phyloP scores from a whole-genome alignment of 2,329 filamentous ascomycete genomes.

The Exophiala bonariae region DNA sequence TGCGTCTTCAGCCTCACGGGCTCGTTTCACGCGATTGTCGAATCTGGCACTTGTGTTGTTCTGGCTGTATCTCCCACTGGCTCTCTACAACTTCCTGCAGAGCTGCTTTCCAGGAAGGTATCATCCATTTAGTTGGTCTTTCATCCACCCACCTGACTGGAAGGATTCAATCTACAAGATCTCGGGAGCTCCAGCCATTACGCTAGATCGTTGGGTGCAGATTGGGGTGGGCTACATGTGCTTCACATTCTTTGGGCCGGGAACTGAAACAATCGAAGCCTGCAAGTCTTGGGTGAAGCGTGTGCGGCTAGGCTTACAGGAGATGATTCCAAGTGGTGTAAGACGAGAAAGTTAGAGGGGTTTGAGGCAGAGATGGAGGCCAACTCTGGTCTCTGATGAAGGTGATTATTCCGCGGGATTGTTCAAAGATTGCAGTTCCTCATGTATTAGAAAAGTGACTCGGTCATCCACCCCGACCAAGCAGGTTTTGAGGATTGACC shows the following conservation, averaged over 20 bases:
- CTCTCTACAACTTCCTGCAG: constrained; percentile 50
- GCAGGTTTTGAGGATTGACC: too few relatives aligned
- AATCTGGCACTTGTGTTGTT: constrained; percentile 55
- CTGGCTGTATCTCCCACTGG: constrained; percentile 54
- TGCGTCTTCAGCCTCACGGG: constrained; percentile 37
- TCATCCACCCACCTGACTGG: constrained; percentile 55
- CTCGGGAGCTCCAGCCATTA: constrained; percentile 45
- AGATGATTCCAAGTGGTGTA: too few relatives aligned
- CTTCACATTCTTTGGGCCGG: constrained; percentile 67
- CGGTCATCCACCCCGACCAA: too few relatives aligned
- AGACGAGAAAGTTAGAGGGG: too few relatives aligned
- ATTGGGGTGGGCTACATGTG: constrained; percentile 54
- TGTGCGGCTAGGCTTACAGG: too few relatives aligned
- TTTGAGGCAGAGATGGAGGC: too few relatives aligned
- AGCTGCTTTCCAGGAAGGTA: constrained; percentile 40
- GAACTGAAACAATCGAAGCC: constrained; percentile 58
- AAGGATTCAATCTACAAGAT: constrained; percentile 40
- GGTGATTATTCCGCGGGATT: too few relatives aligned
- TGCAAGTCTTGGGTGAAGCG: constrained; percentile 47
- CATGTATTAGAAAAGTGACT: too few relatives aligned
- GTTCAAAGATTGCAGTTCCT: too few relatives aligned
- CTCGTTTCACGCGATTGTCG: constrained; percentile 34
- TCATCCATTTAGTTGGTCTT: constrained; percentile 53
- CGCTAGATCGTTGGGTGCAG: constrained; percentile 61
- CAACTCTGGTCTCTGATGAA: too few relatives aligned